Evolutionary conservation across 768 basidiomycete genomes (phyloP).

Genomic region (Sporobolomyces pararoseus): DNA sequence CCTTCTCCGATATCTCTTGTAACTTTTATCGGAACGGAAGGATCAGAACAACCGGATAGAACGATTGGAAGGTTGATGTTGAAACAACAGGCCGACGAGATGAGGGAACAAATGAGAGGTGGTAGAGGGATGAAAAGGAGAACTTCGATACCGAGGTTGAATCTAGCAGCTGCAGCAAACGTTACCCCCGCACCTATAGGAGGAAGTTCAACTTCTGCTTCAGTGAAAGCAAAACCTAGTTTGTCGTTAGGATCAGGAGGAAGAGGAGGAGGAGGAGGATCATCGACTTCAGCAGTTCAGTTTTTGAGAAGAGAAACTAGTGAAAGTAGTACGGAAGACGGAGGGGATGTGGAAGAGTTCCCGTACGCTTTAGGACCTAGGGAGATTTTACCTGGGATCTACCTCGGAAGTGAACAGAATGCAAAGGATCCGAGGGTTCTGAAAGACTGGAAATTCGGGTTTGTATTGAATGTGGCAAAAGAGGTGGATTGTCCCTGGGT

Average conservation of each 20-base stretch:
- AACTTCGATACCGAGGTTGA: conserved; percentile 43
- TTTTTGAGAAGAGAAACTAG: conserved; percentile 20
- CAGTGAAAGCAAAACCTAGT: neutral
- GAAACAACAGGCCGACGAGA: conserved; percentile 42
- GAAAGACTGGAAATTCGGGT: conserved; percentile 66
- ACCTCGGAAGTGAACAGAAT: conserved; percentile 84
- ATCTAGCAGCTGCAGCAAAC: conserved; percentile 8
- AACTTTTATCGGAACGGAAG: conserved; percentile 38
- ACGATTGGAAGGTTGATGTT: conserved; percentile 41
- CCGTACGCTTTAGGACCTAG: conserved; percentile 78
- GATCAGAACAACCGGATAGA: conserved; percentile 28
- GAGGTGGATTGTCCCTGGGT: conserved; percentile 59
- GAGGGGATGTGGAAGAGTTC: conserved; percentile 40
- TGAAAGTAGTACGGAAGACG: neutral
- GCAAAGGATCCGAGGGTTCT: conserved; percentile 74
- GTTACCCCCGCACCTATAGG: no score
- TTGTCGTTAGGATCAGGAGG: neutral
- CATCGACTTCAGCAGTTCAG: conserved; percentile 23
- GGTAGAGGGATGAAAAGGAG: conserved; percentile 43
- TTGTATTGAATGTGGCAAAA: conserved; percentile 87
- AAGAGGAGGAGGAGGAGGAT: conserved; percentile 1
- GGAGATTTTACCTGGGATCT: conserved; percentile 78
- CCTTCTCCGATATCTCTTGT: conserved; percentile 40
- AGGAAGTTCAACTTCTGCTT: neutral
- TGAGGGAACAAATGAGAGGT: conserved; percentile 42